Conservation (phyloP, 2,329 filamentous ascomycete species). For the Penicillium sp. region DNA sequence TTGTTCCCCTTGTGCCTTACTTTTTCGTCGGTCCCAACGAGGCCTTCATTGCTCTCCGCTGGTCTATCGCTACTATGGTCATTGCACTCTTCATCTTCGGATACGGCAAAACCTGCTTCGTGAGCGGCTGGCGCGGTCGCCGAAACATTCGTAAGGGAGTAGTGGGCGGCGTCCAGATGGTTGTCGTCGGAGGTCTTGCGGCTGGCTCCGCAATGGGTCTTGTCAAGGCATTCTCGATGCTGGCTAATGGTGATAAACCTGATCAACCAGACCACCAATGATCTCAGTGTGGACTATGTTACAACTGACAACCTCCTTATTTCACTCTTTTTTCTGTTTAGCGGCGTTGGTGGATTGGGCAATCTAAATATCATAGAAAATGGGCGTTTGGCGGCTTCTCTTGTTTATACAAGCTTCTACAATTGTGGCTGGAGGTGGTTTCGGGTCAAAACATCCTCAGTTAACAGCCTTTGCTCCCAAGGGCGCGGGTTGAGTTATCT, state of each 20-base stretch:
- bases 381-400: not conserved
- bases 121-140: slow-evolving; percentile 37
- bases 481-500: not conserved
- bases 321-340: not conserved
- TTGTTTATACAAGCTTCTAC: not conserved
- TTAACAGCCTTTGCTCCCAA: not conserved
- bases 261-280: not conserved
- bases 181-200: slow-evolving; percentile 40
- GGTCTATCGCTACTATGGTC: slow-evolving; percentile 54
- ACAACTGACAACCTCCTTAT: not conserved
- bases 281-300: not conserved
- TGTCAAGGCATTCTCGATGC: slow-evolving; percentile 39
- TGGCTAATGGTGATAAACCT: slow-evolving; percentile 17
- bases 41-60: slow-evolving; percentile 71
- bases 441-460: not conserved
- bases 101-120: slow-evolving; percentile 49
- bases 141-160: slow-evolving; percentile 34
- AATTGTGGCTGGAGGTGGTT: not conserved
- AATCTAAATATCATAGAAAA: not conserved
- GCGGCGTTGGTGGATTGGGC: not conserved
- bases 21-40: slow-evolving; percentile 70
- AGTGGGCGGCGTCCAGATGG: slow-evolving; percentile 41
- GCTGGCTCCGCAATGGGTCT: slow-evolving; percentile 43
- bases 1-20: slow-evolving; percentile 55
- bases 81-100: slow-evolving; percentile 53